Conservation (phyloP, 306 rosid species). For the Boehmeria nivea region DNA sequence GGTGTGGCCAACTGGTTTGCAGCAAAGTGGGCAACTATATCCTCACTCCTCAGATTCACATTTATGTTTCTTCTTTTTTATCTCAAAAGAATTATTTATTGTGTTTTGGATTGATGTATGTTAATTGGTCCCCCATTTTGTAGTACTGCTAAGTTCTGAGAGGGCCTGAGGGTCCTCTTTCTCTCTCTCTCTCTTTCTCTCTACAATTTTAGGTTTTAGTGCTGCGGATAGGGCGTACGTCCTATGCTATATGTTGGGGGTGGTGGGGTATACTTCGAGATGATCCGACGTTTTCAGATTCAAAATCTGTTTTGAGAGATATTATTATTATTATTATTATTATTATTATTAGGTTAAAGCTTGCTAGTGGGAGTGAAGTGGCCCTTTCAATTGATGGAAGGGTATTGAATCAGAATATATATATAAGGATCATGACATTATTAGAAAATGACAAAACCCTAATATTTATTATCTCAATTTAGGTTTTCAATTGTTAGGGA, state of each 20-base stretch:
- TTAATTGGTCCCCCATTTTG: slow-evolving; percentile 15
- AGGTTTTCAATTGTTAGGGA: too few species aligned
- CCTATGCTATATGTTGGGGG: background rate
- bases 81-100: background rate
- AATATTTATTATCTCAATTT: too few species aligned
- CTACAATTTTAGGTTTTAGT: background rate
- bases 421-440: too few species aligned
- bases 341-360: too few species aligned
- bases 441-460: too few species aligned
- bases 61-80: background rate
- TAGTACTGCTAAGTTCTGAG: background rate
- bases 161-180: background rate
- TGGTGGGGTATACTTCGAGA: slow-evolving; percentile 6
- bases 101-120: background rate
- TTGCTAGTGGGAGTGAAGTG: too few species aligned
- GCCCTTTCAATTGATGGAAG: too few species aligned
- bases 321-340: background rate
- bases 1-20: slow-evolving; percentile 36
- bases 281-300: slow-evolving; percentile 3
- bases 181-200: too few species aligned
- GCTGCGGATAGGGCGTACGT: background rate
- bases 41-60: background rate
- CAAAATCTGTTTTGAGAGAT: background rate
- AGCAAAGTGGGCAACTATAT: slow-evolving; percentile 21
- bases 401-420: too few species aligned